Percentiles rank a stretch among this genome's conserved stretches.
phyloP scores from a whole-genome alignment of 495 filamentous ascomycete genomes.

The Podospora appendiculata region DNA sequence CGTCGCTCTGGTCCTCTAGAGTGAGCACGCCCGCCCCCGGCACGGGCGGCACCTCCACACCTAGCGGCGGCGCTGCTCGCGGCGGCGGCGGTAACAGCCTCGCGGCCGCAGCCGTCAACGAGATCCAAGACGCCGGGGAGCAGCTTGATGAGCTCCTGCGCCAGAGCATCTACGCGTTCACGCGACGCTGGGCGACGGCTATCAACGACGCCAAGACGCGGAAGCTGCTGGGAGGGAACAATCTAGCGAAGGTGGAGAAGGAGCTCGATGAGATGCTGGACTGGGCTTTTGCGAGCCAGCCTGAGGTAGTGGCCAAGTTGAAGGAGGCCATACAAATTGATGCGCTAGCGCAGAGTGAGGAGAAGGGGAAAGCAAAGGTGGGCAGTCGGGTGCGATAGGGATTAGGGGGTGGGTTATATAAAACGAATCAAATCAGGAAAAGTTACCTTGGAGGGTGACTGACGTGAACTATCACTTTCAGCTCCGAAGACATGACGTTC shows the following conservation, averaged over 20 bases:
- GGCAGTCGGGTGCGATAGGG: too few relatives aligned
- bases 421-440: too few relatives aligned
- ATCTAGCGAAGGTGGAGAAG: slow-evolving; percentile 31
- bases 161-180: slow-evolving; percentile 74
- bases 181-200: slow-evolving; percentile 48
- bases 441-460: too few relatives aligned
- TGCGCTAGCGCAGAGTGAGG: slow-evolving; percentile 24
- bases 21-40: slow-evolving; percentile 11
- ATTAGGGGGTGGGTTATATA: too few relatives aligned
- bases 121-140: slow-evolving; percentile 58
- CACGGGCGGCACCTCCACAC: not conserved
- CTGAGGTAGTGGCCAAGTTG: slow-evolving; percentile 40
- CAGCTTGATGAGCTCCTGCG: slow-evolving; percentile 74
- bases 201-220: slow-evolving; percentile 26
- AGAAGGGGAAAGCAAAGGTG: not conserved
- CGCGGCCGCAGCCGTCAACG: not conserved
- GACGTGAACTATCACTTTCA: too few relatives aligned
- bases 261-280: slow-evolving; percentile 39
- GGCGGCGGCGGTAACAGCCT: slow-evolving; percentile 1
- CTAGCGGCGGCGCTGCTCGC: too few relatives aligned
- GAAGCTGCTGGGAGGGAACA: slow-evolving; percentile 29
- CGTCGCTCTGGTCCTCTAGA: slow-evolving; percentile 27
- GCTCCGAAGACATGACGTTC: too few relatives aligned
- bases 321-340: slow-evolving; percentile 43
- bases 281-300: slow-evolving; percentile 37